Evolutionary conservation across 176 grass and related monocot species (phyloP), one percentile per base, ranked within the genome.

Genomic region (Tuctoria greenei): DNA sequence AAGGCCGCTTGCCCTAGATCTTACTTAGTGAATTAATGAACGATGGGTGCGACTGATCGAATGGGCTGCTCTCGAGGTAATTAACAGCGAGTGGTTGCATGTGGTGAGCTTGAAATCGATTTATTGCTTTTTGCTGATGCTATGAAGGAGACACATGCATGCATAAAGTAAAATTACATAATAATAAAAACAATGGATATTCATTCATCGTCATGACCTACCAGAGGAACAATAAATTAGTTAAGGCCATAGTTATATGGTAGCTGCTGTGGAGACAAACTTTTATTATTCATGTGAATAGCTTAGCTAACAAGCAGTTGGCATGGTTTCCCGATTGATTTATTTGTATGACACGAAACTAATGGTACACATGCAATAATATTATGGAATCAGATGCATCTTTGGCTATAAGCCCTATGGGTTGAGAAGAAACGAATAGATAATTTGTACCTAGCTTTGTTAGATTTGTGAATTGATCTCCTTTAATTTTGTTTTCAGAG

Each of bases 361-460:
- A n/a, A 27, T 56, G 61, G 58, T n/a, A n/a, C n/a, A 41, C 70
- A 64, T 38, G 26, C 70, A 52, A 63, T 75, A 87, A n/a, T n/a
- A n/a, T 61, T 16, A 68, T 52, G 54, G 85, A 87, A 87, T 87
- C 85, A 25, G 85, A 87, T 87, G 79, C 85, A 73, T 72, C 66
- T 57, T 46, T 46, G 38, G 42, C n/a, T n/a, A n/a, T n/a, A n/a
- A n/a, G n/a, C n/a, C n/a, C n/a, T 49, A 59, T 61, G 66, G 39
- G 57, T 52, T 66, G 58, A 23, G 59, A 25, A 77, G 66, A 86
- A n/a, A n/a, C n/a, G 24, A 50, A 20, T 67, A 70, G 4, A 28
- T 20, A 70, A 77, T 81, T 77, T 39, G 69, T 65, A n/a, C 23
- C n/a, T n/a, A n/a, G n/a, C 52, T 82, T 78, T 73, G 23, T n/a